Conservation (phyloP, 768 basidiomycete species). For the Agaricus sinodeliciosus region DNA sequence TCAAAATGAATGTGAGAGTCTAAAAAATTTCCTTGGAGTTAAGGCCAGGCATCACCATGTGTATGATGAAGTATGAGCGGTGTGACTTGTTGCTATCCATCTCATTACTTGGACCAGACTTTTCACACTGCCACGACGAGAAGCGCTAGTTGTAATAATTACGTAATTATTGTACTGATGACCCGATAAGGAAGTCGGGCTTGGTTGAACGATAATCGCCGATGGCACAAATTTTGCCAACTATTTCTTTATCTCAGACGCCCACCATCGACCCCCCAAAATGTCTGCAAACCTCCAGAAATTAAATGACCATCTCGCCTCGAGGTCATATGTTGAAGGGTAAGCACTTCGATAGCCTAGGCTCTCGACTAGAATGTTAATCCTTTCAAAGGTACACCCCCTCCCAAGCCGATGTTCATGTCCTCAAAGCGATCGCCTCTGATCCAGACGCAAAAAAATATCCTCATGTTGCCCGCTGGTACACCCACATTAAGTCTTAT, state of each 20-base stretch:
- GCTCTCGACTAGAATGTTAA: conserved; percentile 7
- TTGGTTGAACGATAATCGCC: conserved; percentile 14
- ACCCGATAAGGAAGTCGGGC: background rate
- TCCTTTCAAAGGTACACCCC: conserved; percentile 64
- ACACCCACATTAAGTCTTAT: conserved; percentile 89
- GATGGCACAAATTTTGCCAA: conserved; percentile 12
- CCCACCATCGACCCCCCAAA: conserved; percentile 15
- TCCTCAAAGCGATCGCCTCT: conserved; percentile 74
- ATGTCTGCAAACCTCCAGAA: conserved; percentile 67
- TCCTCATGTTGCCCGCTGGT: conserved; percentile 86
- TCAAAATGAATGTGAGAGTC: too few relatives aligned
- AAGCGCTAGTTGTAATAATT: too few relatives aligned
- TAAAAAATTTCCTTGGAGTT: too few relatives aligned
- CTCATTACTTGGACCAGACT: too few relatives aligned
- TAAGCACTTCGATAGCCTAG: conserved; percentile 34
- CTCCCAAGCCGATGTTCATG: conserved; percentile 90
- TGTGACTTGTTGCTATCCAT: too few relatives aligned
- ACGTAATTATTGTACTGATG: too few relatives aligned
- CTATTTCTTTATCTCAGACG: conserved; percentile 17
- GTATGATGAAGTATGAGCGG: too few relatives aligned
- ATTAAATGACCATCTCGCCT: conserved; percentile 82
- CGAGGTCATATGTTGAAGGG: conserved; percentile 90
- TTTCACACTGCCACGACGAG: too few relatives aligned
- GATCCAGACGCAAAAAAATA: conserved; percentile 57
- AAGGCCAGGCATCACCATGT: too few relatives aligned